Base-by-base conservation (phyloP, 2,329 filamentous ascomycete genomes). In the Stachybotrys chlorohalonatus region DNA sequence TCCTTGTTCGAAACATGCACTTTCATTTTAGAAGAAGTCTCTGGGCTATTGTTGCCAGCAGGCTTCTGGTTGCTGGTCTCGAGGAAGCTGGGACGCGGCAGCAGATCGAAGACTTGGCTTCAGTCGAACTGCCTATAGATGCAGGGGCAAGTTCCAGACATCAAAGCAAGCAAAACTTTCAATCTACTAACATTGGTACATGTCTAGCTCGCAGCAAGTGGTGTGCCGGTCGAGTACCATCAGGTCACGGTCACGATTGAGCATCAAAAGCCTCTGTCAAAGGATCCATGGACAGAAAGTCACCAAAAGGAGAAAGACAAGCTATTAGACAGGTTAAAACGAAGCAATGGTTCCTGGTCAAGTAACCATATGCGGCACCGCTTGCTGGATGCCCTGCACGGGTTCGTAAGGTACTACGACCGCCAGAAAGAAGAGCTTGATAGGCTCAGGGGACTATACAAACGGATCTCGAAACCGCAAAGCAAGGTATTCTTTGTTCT, bases 341-440 rank as follows among this genome's bases (percentile, higher is more conserved):
- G 31, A 32, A 31, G 36, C 49, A 31, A 30, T n/a, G 49, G 49
- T 3, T 16, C 9, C 9, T 51, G 31, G 24, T 32, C 49, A 30
- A 13, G 24, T 11, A 66, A 67, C 11, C 74, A 75, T 39, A 67
- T 70, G 1, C 66, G 73, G 2, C 63, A 73, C 54, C 68, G 73
- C 0, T 62, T 76, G 0, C 62, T 76, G 0, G 71, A 75, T 46
- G 70, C 73, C 0, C 58, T 76, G 0, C 64, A 70, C 45, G 72
- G 68, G 1, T 75, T 71, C 51, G 55, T 57, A 3, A 66, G 57
- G 6, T 74, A 75, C 31, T 62, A 66, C 17, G 62, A 67, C 11
- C 59, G 64, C 0, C 68, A 73, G 31, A 65, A 63, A n/a, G 63
- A 60, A 1, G 74, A 75, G 31, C 54, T 76, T 4, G 60, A 68